Base-by-base conservation (phyloP, 1,284 basidiomycete genomes). In the Microbotryum intermedium region DNA sequence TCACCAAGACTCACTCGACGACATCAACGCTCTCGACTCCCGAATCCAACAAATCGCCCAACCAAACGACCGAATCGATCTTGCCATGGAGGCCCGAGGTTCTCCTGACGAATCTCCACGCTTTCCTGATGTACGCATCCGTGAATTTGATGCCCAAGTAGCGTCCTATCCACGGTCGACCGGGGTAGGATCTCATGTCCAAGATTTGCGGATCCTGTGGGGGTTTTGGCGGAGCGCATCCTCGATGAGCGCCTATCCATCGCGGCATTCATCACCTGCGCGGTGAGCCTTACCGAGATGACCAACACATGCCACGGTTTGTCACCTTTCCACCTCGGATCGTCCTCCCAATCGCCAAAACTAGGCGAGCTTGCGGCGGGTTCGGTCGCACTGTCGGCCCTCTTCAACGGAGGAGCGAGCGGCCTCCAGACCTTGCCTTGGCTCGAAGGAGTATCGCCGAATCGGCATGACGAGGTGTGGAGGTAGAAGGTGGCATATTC, bases 31-130 rank as follows among this genome's bases (percentile, higher is more conserved):
- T 77, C 21, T 79, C 77, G 62, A 84, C 81, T 6, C 88, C 89
- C 55, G 81, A 82, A 53, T 84, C 82, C 57, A 87, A 79, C 83
- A 88, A 83, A 74, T 88, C 85, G 26, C 90, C 90, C 23, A 91
- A 77, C 64, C 93, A 87, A 10, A 93, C 78, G 9, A 91, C 82
- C 16, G 78, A 79, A 70, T 91, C 79, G 1, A 59, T 21, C 51
- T 29, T 57, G 4, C 55, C 34, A 39, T 39, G 34, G 1, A 5
- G 0, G 34, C 89, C 87, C 25, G 77, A 79, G 29, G 87, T 77
- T 26, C 78, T 73, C 16, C 77, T 72, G 47, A 73, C 81, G 23
- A 82, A 80, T 62, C 79, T 79, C 89, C 89, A 92, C 68, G 79
- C 84, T 74, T 87, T 87, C 58, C 82, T 81, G 70, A 90, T 77